Percentiles rank a stretch among this genome's conserved stretches.
Conservation (phyloP, 495 filamentous ascomycete genomes). For the Achaetomiella virescens region DNA sequence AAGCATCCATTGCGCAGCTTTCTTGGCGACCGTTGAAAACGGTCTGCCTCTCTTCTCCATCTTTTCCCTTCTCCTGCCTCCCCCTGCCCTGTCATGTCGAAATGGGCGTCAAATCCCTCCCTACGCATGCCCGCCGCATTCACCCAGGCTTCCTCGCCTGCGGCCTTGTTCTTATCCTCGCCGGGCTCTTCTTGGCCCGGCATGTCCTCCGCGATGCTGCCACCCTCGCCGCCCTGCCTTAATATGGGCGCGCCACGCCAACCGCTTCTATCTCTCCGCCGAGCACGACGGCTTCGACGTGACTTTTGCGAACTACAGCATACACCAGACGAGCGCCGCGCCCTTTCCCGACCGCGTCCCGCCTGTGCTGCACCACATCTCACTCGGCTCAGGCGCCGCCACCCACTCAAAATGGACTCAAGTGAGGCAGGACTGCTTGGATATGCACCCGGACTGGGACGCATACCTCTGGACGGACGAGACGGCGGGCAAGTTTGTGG, state of each 20-base stretch:
- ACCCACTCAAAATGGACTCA: conserved; percentile 26
- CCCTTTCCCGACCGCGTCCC: conserved; percentile 31
- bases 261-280: conserved; percentile 26
- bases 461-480: conserved; percentile 34
- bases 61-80: not conserved
- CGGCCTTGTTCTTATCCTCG: conserved; percentile 2
- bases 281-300: conserved; percentile 33
- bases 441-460: conserved; percentile 35
- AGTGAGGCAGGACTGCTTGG: conserved; percentile 32
- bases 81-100: not conserved
- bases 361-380: conserved; percentile 36
- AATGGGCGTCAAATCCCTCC: not conserved
- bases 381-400: conserved; percentile 23
- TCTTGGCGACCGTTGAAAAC: not conserved
- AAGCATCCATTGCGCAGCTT: not conserved
- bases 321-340: conserved; percentile 24
- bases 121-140: not conserved
- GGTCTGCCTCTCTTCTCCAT: not conserved
- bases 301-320: conserved; percentile 34
- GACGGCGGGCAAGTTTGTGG: conserved; percentile 25
- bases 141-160: conserved; percentile 12
- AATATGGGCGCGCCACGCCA: conserved; percentile 22
- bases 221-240: conserved; percentile 29
- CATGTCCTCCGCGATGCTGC: conserved; percentile 19
- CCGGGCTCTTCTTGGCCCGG: conserved; percentile 17